phyloP scores from a whole-genome alignment of 768 basidiomycete genomes.

The Lentinula boryana region DNA sequence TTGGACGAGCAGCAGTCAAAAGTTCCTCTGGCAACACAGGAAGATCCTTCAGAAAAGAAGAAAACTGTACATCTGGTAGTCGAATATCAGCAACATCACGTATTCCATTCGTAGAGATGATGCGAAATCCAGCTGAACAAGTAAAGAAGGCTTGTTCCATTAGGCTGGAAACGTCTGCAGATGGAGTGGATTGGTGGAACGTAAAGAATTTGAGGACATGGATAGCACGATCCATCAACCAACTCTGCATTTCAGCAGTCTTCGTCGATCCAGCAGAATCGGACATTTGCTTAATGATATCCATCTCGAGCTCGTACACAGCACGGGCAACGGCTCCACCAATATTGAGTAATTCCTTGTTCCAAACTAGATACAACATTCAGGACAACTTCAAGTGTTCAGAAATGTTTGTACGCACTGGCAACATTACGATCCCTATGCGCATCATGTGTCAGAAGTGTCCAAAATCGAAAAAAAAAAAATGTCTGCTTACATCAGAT shows the following conservation, averaged over 20 bases:
- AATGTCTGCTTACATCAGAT: slow-evolving; percentile 59
- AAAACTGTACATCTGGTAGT: slow-evolving; percentile 64
- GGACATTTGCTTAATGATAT: slow-evolving; percentile 36
- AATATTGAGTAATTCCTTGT: slow-evolving; percentile 79
- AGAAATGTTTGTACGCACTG: slow-evolving; percentile 32
- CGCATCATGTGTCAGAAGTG: slow-evolving; percentile 3
- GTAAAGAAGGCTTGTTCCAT: slow-evolving; percentile 79
- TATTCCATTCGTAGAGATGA: slow-evolving; percentile 75
- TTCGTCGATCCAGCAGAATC: slow-evolving; percentile 19
- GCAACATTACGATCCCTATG: slow-evolving; percentile 76
- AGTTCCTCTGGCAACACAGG: slow-evolving; percentile 67
- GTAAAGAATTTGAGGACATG: slow-evolving; percentile 89
- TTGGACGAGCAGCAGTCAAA: slow-evolving; percentile 45
- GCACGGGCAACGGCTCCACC: slow-evolving; percentile 79
- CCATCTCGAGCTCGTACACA: slow-evolving; percentile 82
- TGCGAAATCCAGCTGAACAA: slow-evolving; percentile 53
- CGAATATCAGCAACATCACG: slow-evolving; percentile 61
- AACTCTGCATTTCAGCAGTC: slow-evolving; percentile 36
- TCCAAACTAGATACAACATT: slow-evolving; percentile 58
- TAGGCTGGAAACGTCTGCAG: slow-evolving; percentile 61
- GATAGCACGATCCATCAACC: slow-evolving; percentile 55
- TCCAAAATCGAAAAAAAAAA: not conserved
- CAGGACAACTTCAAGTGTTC: slow-evolving; percentile 1
- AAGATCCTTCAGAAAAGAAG: slow-evolving; percentile 70
- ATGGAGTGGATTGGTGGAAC: slow-evolving; percentile 84